These are phyloP conservation scores for Aleurites moluccanus DNA, from an alignment of 441 rosid species.

Conservation along the genomic window DNA sequence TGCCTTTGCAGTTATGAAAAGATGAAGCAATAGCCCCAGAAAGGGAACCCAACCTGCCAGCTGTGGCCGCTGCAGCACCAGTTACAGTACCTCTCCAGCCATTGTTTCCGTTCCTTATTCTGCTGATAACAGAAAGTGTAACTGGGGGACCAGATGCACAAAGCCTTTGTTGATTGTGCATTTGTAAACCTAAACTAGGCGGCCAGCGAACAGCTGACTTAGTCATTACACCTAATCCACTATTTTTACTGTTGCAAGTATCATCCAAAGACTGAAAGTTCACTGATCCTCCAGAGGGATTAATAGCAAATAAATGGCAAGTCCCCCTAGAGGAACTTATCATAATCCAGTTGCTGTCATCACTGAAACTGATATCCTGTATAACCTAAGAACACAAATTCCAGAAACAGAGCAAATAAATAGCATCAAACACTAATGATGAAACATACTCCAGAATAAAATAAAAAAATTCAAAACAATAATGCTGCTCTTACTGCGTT, in stretches of 20 bases:
- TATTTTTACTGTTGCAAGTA: slow-evolving; percentile 33
- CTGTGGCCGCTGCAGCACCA: slow-evolving; percentile 83
- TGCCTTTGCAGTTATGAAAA: slow-evolving; percentile 58
- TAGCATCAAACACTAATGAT: slow-evolving; percentile 8
- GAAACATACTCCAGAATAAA: slow-evolving; percentile 5
- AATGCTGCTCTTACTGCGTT: slow-evolving; percentile 67
- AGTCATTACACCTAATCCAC: slow-evolving; percentile 30
- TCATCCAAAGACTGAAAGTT: slow-evolving; percentile 37
- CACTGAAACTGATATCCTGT: slow-evolving; percentile 87
- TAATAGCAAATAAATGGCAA: slow-evolving; percentile 82
- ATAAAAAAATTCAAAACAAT: slow-evolving; percentile 10
- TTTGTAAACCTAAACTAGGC: slow-evolving; percentile 31
- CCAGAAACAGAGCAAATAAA: slow-evolving; percentile 1
- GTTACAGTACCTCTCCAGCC: slow-evolving; percentile 81
- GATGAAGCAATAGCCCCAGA: slow-evolving; percentile 75
- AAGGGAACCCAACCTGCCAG: slow-evolving; percentile 65
- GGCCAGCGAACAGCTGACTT: slow-evolving; percentile 45
- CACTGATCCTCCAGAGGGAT: slow-evolving; percentile 58
- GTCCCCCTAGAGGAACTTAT: slow-evolving; percentile 94
- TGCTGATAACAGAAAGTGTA: slow-evolving; percentile 69
- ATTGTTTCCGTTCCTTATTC: slow-evolving; percentile 73
- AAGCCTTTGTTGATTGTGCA: slow-evolving; percentile 37
- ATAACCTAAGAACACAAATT: slow-evolving; percentile 60
- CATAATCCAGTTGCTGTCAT: slow-evolving; percentile 84
- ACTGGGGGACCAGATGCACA: slow-evolving; percentile 60